phyloP scores from a whole-genome alignment of 73 alveolate species.

The Stentor coeruleus region DNA sequence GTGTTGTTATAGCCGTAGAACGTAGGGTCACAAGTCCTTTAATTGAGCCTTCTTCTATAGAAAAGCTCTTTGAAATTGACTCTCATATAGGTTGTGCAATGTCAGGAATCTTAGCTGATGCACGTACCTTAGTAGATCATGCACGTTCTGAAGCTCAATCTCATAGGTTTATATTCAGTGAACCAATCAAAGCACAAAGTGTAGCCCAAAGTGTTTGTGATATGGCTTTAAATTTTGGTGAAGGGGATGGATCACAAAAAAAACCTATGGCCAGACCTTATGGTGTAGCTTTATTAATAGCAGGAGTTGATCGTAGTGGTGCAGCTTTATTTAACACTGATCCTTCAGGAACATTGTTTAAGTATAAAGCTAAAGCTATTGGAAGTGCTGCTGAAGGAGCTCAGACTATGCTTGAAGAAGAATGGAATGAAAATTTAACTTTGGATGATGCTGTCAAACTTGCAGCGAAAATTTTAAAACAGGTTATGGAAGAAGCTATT shows the following conservation, averaged over 20 bases:
- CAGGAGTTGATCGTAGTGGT: constrained; percentile 92
- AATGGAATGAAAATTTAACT: constrained; percentile 72
- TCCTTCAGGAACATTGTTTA: constrained; percentile 91
- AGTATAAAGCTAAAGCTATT: constrained; percentile 92
- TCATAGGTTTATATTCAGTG: constrained; percentile 87
- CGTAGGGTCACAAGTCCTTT: constrained; percentile 66
- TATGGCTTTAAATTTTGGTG: constrained; percentile 92
- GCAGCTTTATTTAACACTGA: constrained; percentile 88
- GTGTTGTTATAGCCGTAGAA: constrained; percentile 82
- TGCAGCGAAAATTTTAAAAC: constrained; percentile 78
- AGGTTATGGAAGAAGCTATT: constrained; percentile 88
- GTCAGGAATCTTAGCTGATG: constrained; percentile 92
- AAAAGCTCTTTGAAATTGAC: constrained; percentile 75
- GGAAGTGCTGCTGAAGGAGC: constrained; percentile 96
- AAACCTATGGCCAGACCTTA: constrained; percentile 88
- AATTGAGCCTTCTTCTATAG: constrained; percentile 73
- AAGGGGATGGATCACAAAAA: constrained; percentile 76
- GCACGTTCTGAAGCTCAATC: constrained; percentile 93
- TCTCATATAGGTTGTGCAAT: constrained; percentile 74
- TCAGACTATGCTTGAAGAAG: constrained; percentile 75
- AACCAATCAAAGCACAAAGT: constrained; percentile 81
- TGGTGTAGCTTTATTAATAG: constrained; percentile 91
- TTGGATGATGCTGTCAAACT: constrained; percentile 85
- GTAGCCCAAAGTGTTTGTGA: constrained; percentile 86
- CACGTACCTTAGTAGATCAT: constrained; percentile 87